Evolutionary conservation across 306 rosid species (phyloP), one percentile per base, ranked within the genome.

Genomic region (Pyrus communis): DNA sequence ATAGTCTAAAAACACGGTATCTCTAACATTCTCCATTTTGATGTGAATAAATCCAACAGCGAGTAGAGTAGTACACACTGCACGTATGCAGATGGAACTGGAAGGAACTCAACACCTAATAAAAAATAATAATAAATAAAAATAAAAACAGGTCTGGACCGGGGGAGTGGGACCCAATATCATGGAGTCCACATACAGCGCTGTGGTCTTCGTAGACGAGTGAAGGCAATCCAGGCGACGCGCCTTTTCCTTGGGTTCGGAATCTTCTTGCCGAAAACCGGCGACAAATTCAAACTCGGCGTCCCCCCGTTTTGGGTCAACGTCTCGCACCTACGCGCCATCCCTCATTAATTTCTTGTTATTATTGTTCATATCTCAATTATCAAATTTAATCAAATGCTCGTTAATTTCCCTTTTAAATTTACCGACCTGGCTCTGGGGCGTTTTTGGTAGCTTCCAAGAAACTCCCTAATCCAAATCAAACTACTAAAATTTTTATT

Each of bases 211-310:
- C 35, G 67, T 58, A 58, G 54, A 57, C 54, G 67, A 57, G 22
- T 42, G 65, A 12, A 18, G 11, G 55, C 55, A 40, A 67, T 23
- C 57, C 10, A n/a, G 31, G 31, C 66, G 35, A 22, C 69, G 55
- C 42, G 42, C 71, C 78, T 27, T 76, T 78, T 80, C 85, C 74
- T 82, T 74, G 33, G 80, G 76, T 82, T 71, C 71, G 79, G 90
- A 84, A 86, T 84, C 88, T 82, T 64, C 77, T 27, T 28, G 40
- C 45, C 67, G 42, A 67, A 49, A 22, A 7, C 71, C 54, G 78
- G 67, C 76, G 74, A 49, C 70, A 59, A 58, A 64, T 18, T 83
- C 83, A 88, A 89, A 85, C 71, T 84, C 65, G 91, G 94, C 90
- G 91, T 89, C 87, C 82, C 54, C 46, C 3, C 23, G 55, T 12